These are phyloP conservation scores for Manihot esculenta DNA, from an alignment of 441 rosid genomes.

Conservation along the genomic window DNA sequence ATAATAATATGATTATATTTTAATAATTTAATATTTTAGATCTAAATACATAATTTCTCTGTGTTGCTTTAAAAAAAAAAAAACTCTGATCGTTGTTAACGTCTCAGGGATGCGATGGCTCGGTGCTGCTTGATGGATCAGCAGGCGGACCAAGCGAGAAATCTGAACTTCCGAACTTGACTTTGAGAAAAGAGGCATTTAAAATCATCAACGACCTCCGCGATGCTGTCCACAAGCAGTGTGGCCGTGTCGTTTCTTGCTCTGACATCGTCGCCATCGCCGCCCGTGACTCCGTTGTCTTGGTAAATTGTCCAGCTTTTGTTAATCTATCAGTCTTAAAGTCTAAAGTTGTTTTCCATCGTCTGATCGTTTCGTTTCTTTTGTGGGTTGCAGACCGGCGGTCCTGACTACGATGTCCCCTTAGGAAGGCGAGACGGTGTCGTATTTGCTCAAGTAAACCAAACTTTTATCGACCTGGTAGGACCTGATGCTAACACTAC, in stretches of 20 bases:
- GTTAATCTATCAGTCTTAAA: no score
- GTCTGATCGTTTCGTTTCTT: not conserved
- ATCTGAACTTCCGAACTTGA: slow-evolving; percentile 54
- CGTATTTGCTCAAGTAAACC: slow-evolving; percentile 42
- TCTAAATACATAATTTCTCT: no score
- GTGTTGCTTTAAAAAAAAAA: no score
- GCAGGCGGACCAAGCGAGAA: slow-evolving; percentile 77
- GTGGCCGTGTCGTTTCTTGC: slow-evolving; percentile 81
- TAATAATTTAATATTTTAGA: no score
- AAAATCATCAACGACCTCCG: slow-evolving; percentile 60
- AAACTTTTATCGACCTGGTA: slow-evolving; percentile 56
- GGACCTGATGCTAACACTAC: slow-evolving; percentile 43
- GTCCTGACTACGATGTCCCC: slow-evolving; percentile 72
- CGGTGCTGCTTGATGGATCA: slow-evolving; percentile 74
- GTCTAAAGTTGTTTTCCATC: not conserved
- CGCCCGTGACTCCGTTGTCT: slow-evolving; percentile 72
- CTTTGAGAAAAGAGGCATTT: slow-evolving; percentile 54
- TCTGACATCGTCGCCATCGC: slow-evolving; percentile 73
- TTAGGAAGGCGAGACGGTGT: slow-evolving; percentile 73
- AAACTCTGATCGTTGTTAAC: no score
- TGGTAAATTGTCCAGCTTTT: slow-evolving; percentile 35
- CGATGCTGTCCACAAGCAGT: slow-evolving; percentile 41
- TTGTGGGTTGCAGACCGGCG: slow-evolving; percentile 57
- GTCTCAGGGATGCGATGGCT: slow-evolving; percentile 71
- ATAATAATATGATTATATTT: no score